Evolutionary conservation across 2,329 filamentous ascomycete species (phyloP).

Genomic region (Fusarium protoensiforme): DNA sequence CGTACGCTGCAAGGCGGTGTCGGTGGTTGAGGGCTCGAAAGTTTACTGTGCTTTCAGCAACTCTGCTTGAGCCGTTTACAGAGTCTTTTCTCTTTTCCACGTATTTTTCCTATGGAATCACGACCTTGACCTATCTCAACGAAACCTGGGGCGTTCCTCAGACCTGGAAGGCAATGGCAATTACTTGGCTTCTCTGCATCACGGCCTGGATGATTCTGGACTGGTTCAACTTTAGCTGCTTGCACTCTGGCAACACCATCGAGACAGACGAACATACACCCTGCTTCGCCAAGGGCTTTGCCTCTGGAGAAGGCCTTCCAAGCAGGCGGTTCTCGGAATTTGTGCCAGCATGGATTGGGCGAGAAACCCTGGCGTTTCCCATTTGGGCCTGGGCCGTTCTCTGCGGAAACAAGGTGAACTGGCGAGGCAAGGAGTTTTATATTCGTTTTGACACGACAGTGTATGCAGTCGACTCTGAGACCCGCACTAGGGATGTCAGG

Average conservation of each 20-base stretch:
- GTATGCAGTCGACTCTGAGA: slow-evolving; percentile 49
- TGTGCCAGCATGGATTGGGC: slow-evolving; percentile 84
- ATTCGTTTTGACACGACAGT: slow-evolving; percentile 90
- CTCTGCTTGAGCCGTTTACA: slow-evolving; percentile 90
- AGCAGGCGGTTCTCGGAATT: slow-evolving; percentile 74
- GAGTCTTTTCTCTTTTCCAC: slow-evolving; percentile 87
- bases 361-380: slow-evolving; percentile 84
- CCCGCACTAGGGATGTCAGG: slow-evolving; percentile 9
- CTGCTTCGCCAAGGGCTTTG: slow-evolving; percentile 70
- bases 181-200: slow-evolving; percentile 75
- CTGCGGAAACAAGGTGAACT: slow-evolving; percentile 87
- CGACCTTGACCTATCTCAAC: slow-evolving; percentile 75
- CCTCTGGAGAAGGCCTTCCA: slow-evolving; percentile 51
- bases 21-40: slow-evolving; percentile 95
- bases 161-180: slow-evolving; percentile 74
- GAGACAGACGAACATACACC: slow-evolving; percentile 80
- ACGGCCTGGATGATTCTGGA: slow-evolving; percentile 80
- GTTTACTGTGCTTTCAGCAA: slow-evolving; percentile 90
- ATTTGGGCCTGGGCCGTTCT: slow-evolving; percentile 93
- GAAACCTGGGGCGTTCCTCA: slow-evolving; percentile 62
- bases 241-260: slow-evolving; percentile 80
- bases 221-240: slow-evolving; percentile 75
- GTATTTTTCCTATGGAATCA: slow-evolving; percentile 83
- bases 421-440: slow-evolving; percentile 85
- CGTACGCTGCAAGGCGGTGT: slow-evolving; percentile 83